Conservation (phyloP, 345 rosid species). For the Eucalyptus curtisii region DNA sequence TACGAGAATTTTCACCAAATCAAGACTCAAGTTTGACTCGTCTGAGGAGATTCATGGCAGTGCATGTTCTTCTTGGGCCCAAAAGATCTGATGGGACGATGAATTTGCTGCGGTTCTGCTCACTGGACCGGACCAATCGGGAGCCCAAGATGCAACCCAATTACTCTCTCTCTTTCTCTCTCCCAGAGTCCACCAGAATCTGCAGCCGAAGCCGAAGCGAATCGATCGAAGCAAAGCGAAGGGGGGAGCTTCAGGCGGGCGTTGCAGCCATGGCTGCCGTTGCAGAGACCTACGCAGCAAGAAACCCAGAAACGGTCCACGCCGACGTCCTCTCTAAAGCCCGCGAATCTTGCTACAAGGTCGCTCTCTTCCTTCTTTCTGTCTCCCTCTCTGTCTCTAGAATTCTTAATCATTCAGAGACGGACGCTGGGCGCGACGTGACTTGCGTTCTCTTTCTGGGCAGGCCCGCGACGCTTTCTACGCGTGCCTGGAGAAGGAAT, state of each 20-base stretch:
- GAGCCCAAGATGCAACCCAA: not conserved
- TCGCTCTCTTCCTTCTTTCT: not conserved
- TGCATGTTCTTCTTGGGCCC: not conserved
- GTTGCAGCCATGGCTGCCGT: constrained; percentile 23
- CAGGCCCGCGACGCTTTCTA: constrained; percentile 82
- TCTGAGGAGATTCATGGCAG: not conserved
- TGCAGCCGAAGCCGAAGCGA: not conserved
- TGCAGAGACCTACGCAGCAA: constrained; percentile 26
- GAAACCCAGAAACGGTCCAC: constrained; percentile 42
- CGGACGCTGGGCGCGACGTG: not conserved
- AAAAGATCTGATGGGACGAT: not conserved
- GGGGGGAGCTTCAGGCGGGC: not conserved
- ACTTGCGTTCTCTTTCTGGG: not conserved
- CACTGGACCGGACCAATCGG: not conserved
- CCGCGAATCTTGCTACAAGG: constrained; percentile 76
- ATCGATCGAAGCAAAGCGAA: not conserved
- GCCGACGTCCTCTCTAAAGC: constrained; percentile 59
- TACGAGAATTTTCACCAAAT: not conserved
- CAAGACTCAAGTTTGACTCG: not conserved
- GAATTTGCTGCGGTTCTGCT: not conserved
- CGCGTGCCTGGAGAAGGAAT: constrained; percentile 56
- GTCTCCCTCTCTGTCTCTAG: not conserved
- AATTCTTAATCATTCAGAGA: not conserved
- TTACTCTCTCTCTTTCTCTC: not conserved
- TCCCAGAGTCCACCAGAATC: not conserved